Evolutionary conservation across 1,139 yeast genomes (phyloP), one percentile per base, ranked within the genome.

Genomic region (Candida tunisiensis): DNA sequence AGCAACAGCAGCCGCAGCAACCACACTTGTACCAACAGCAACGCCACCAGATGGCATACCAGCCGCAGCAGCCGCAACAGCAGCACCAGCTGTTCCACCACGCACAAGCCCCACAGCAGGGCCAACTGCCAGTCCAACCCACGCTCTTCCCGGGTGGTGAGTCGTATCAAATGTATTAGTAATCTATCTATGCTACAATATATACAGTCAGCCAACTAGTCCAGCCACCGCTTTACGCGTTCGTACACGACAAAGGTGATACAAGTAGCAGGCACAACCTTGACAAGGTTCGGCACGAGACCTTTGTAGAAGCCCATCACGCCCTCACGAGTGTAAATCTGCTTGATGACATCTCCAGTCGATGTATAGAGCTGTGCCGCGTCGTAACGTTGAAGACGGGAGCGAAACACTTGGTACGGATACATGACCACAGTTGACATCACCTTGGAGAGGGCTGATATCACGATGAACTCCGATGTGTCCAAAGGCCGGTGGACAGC

Each of bases 161-260:
- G n/a, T n/a, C n/a, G n/a, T n/a, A n/a, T n/a, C n/a, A n/a, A n/a
- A n/a, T n/a, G n/a, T n/a, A n/a, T n/a, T n/a, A n/a, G n/a, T n/a
- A n/a, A n/a, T n/a, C n/a, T n/a, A n/a, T n/a, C n/a, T n/a, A n/a
- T n/a, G n/a, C n/a, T n/a, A n/a, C n/a, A n/a, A n/a, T n/a, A n/a
- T n/a, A n/a, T n/a, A n/a, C n/a, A n/a, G n/a, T n/a, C n/a, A n/a
- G n/a, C n/a, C n/a, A n/a, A n/a, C n/a, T n/a, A n/a, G n/a, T n/a
- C n/a, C n/a, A n/a, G n/a, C n/a, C n/a, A n/a, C 14, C 11, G 22
- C 22, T 32, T 33, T 28, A 77, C 46, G 15, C 77, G 67, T 43
- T 88, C 98, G 43, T 88, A 88, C 9, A 80, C 61, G n/a, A 92
- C 69, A 44, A 88, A 72, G 35, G 92, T 93, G 15, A 88, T 55